Percentiles rank a stretch among this genome's conserved stretches.
These are phyloP conservation scores for Biscogniauxia marginata DNA, from an alignment of 2,329 filamentous ascomycete species.

Conservation along the genomic window DNA sequence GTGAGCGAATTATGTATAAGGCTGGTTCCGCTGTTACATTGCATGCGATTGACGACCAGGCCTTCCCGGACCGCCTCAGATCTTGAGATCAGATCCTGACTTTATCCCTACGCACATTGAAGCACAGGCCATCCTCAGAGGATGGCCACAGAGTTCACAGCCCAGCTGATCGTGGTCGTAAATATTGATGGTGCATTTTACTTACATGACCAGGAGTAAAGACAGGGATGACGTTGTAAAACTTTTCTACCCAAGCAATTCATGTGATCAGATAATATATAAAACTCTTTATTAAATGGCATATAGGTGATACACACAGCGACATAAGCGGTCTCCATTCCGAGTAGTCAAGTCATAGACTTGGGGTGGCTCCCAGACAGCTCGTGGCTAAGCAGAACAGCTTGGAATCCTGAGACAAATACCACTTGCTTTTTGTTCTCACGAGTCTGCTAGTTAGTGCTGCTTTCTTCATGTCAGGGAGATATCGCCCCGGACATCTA, in stretches of 20 bases:
- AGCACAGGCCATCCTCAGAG: no score
- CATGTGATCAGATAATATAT: no score
- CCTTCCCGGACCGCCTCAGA: not conserved
- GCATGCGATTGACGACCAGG: not conserved
- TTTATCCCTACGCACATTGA: no score
- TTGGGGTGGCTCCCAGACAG: not conserved
- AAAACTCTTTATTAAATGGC: not conserved
- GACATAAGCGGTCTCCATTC: not conserved
- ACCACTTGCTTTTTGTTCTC: not conserved
- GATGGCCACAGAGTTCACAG: not conserved
- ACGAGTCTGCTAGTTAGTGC: not conserved
- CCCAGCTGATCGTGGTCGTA: not conserved
- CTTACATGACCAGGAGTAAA: not conserved
- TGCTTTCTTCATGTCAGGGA: slow-evolving; percentile 9
- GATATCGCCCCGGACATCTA: not conserved
- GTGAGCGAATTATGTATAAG: not conserved
- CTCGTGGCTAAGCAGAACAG: slow-evolving; percentile 1
- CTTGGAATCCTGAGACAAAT: not conserved
- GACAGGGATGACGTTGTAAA: not conserved
- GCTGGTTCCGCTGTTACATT: not conserved
- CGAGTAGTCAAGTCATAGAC: not conserved
- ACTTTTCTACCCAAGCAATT: not conserved
- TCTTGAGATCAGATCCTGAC: not conserved
- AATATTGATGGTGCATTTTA: not conserved
- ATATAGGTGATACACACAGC: not conserved